Evolutionary conservation across 768 basidiomycete genomes (phyloP).

Genomic region (Lactarius tabidus): DNA sequence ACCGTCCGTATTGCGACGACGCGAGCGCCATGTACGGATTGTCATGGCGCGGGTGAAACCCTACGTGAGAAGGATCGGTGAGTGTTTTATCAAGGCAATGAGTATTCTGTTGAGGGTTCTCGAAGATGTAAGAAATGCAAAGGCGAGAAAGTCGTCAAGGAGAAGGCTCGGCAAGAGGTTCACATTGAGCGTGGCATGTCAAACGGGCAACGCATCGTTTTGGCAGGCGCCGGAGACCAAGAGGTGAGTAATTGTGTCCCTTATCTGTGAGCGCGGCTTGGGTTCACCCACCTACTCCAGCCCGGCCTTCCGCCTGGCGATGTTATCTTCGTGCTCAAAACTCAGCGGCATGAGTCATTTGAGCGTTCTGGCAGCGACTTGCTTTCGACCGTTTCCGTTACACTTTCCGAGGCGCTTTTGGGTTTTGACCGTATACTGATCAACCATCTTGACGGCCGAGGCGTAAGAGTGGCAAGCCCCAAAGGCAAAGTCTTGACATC

Average conservation of each 20-base stretch:
- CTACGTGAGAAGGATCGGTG: slow-evolving; percentile 83
- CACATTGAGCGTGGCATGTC: slow-evolving; percentile 84
- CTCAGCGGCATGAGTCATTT: slow-evolving; percentile 69
- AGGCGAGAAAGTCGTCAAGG: slow-evolving; percentile 75
- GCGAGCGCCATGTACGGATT: slow-evolving; percentile 61
- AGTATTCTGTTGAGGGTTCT: slow-evolving; percentile 15
- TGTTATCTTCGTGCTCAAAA: slow-evolving; percentile 77
- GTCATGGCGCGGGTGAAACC: slow-evolving; percentile 63
- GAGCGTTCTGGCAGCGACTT: slow-evolving; percentile 81
- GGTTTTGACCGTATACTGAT: slow-evolving; percentile 92
- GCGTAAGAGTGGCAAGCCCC: slow-evolving; percentile 74
- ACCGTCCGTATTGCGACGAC: slow-evolving; percentile 47
- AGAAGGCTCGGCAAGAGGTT: slow-evolving; percentile 87
- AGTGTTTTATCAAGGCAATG: slow-evolving; percentile 21
- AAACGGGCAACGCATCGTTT: slow-evolving; percentile 77
- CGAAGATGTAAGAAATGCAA: slow-evolving; percentile 94
- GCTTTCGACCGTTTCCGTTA: slow-evolving; percentile 74
- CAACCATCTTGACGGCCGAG: slow-evolving; percentile 90
- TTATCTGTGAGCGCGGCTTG: background rate
- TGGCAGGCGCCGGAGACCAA: slow-evolving; percentile 91
- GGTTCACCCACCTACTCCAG: slow-evolving; percentile 37
- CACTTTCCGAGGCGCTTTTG: slow-evolving; percentile 88
- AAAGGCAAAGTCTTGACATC: slow-evolving; percentile 71
- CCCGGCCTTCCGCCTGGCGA: slow-evolving; percentile 87
- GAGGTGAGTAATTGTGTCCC: slow-evolving; percentile 47